Evolutionary conservation across 495 filamentous ascomycete genomes (phyloP), one percentile per base, ranked within the genome.

Genomic region (Bathelium albidoporum): DNA sequence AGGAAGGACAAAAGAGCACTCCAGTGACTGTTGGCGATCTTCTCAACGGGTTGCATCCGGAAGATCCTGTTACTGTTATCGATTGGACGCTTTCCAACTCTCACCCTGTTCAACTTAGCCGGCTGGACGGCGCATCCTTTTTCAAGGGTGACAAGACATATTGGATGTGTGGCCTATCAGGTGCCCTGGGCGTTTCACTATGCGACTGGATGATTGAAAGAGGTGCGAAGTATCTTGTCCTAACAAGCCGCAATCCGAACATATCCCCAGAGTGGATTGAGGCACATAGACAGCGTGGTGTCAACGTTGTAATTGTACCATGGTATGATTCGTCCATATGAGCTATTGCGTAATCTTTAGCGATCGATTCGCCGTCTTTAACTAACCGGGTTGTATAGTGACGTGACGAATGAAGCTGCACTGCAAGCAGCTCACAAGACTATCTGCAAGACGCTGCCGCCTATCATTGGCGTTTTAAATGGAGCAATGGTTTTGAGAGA

Each of bases 401-500:
- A 39, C 34, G 34, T 39, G 34, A 39, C 34, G 5, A 14, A 39
- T 39, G 34, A 39, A 14, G 14, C 34, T 39, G 34, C 34, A 14
- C 34, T 39, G 5, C 34, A 14, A 5, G 14, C 14, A 5, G 34
- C 34, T 39, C 34, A 39, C 34, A 39, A 39, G 34, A 5, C 34
- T 14, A 39, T 39, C 34, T 39, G 24, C 29, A 11, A 32, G n/a
- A 34, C 24, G 4, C n/a, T 59, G 32, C 58, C 20, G 11, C 58
- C 58, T 28, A 32, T 59, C 58, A 59, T 22, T 12, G 58, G 58
- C 5, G 20, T 59, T 32, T 11, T 59, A 10, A 22, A 59, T 28
- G 58, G 22, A 28, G 58, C 58, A 9, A 59, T 59, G 58, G 58
- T 59, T 5, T 32, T 59, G 32, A 9, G 32, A 32, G 58, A 31